A percentile compares a stretch with the other conserved stretches of the same genome.
These are phyloP conservation scores for Xerocomus nothofagi DNA, from an alignment of 1,284 basidiomycete species.

Conservation along the genomic window DNA sequence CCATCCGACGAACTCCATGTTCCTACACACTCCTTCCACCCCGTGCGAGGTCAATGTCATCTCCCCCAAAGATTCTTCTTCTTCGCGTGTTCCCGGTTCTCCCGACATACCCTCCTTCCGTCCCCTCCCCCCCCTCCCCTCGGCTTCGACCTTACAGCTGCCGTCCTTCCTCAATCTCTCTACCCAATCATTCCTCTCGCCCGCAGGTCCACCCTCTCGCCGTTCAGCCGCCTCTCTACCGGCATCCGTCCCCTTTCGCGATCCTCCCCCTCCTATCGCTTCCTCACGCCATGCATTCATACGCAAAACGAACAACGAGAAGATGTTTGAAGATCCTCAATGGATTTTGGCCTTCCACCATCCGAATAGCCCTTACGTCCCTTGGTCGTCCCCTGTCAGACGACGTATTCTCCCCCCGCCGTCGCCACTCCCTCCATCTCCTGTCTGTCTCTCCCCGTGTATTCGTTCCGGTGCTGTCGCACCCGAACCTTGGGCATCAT, in stretches of 20 bases:
- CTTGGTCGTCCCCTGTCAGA: slow-evolving; percentile 42
- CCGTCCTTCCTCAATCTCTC: slow-evolving; percentile 40
- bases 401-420: slow-evolving; percentile 38
- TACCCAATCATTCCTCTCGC: slow-evolving; percentile 19
- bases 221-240: slow-evolving; percentile 13
- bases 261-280: slow-evolving; percentile 15
- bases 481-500: slow-evolving; percentile 39
- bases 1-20: slow-evolving; percentile 19
- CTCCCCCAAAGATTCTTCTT: slow-evolving; percentile 5
- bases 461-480: slow-evolving; percentile 41
- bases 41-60: slow-evolving; percentile 14
- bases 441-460: slow-evolving; percentile 28
- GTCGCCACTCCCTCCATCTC: slow-evolving; percentile 30
- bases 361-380: slow-evolving; percentile 51
- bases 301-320: slow-evolving; percentile 21
- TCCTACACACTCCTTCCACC: slow-evolving; percentile 16
- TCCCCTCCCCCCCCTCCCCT: slow-evolving; percentile 37
- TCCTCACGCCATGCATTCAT: slow-evolving; percentile 13
- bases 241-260: slow-evolving; percentile 18
- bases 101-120: slow-evolving; percentile 25
- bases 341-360: slow-evolving; percentile 42
- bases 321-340: slow-evolving; percentile 32
- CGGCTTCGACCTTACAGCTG: slow-evolving; percentile 39
- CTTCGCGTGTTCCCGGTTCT: slow-evolving; percentile 9
- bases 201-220: slow-evolving; percentile 9